Percentiles rank a stretch among this genome's conserved stretches.
Conservation (phyloP, 306 rosid genomes). For the Corylus americana region DNA sequence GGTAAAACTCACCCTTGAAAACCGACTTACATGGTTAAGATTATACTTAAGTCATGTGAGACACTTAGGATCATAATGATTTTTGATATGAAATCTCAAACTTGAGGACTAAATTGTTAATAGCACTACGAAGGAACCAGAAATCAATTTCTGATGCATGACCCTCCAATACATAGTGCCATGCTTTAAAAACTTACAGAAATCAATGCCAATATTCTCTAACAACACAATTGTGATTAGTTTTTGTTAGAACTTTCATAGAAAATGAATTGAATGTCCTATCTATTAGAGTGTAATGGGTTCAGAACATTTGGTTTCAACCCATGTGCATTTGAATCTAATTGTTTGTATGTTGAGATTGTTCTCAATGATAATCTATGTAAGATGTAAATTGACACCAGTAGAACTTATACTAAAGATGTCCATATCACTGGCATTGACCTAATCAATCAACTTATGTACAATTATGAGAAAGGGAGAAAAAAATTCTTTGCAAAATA, state of each 20-base stretch:
- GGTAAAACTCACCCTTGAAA: too few species aligned
- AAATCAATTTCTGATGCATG: not conserved
- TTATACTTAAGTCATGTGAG: too few species aligned
- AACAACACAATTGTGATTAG: not conserved
- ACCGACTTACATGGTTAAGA: too few species aligned
- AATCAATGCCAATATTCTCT: not conserved
- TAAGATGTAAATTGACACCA: not conserved
- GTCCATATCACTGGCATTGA: not conserved
- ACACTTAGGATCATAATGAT: too few species aligned
- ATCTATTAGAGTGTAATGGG: not conserved
- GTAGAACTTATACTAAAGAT: not conserved
- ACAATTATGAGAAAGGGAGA: not conserved
- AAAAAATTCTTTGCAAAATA: not conserved
- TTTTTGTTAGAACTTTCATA: not conserved
- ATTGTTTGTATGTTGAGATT: not conserved
- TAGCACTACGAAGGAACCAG: slow-evolving; percentile 2
- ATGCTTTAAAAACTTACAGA: not conserved
- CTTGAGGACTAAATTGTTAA: not conserved
- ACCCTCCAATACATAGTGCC: not conserved
- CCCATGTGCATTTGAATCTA: not conserved
- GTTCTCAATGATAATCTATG: not conserved
- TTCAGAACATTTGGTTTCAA: not conserved
- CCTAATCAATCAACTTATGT: not conserved
- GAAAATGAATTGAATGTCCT: not conserved
- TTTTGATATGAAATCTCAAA: not conserved